These are phyloP conservation scores for Epichloe brachyelytri DNA, from an alignment of 2,329 filamentous ascomycete species.

Conservation along the genomic window DNA sequence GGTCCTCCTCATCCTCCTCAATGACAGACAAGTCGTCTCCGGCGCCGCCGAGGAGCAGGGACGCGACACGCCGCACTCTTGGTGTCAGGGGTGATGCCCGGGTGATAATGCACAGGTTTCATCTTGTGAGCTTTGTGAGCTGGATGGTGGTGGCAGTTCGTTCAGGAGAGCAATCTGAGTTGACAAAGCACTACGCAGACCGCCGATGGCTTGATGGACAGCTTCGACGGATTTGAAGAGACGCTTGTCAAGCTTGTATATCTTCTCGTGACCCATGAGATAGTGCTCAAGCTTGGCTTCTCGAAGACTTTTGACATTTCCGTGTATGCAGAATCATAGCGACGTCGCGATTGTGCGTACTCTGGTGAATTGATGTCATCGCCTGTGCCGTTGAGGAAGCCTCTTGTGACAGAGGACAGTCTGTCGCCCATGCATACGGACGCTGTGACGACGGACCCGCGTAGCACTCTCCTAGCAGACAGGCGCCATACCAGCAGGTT, in stretches of 20 bases:
- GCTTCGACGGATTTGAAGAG: constrained; percentile 76
- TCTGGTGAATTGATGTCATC: constrained; percentile 56
- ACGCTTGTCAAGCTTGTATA: constrained; percentile 66
- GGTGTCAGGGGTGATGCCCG: constrained; percentile 13
- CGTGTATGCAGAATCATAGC: constrained; percentile 54
- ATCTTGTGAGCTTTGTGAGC: constrained; percentile 3
- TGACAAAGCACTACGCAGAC: constrained; percentile 74
- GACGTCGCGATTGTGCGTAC: constrained; percentile 47
- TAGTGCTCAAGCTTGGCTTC: constrained; percentile 90
- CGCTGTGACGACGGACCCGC: constrained; percentile 56
- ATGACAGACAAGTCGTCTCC: constrained; percentile 45
- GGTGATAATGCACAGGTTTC: constrained; percentile 5
- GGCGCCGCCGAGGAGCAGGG: constrained; percentile 24
- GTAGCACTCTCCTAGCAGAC: constrained; percentile 61
- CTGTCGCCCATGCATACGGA: constrained; percentile 69
- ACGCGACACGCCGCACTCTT: constrained; percentile 14
- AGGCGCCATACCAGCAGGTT: constrained; percentile 69
- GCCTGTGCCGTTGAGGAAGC: constrained; percentile 74
- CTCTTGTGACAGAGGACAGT: constrained; percentile 66
- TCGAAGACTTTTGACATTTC: constrained; percentile 61
- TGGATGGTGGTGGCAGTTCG: constrained; percentile 33
- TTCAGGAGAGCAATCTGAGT: constrained; percentile 79
- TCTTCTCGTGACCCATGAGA: constrained; percentile 61
- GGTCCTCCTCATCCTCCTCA: constrained; percentile 41
- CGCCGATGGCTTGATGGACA: constrained; percentile 79